A percentile compares a stretch with the other conserved stretches of the same genome.
Conservation (phyloP, 2,329 filamentous ascomycete genomes). For the Colletotrichum gigasporum region DNA sequence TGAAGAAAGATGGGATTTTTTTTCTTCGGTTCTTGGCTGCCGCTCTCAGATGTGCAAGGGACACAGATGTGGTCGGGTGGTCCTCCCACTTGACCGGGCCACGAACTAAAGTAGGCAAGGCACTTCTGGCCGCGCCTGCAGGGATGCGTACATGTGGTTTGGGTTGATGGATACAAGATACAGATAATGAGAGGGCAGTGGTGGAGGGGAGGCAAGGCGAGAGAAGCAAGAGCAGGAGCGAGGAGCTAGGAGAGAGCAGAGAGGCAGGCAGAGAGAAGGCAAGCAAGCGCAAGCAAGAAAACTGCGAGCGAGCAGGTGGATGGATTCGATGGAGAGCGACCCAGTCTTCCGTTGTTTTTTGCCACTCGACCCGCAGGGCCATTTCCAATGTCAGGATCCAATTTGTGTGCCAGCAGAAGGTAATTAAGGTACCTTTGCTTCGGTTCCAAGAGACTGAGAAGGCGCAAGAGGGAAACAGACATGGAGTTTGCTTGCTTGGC, state of each 20-base stretch:
- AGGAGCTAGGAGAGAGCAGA: not conserved
- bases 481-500: conserved; percentile 1
- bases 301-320: not conserved
- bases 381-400: conserved; percentile 5
- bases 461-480: not conserved
- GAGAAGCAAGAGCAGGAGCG: not conserved
- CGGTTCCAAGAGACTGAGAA: not conserved
- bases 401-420: not conserved
- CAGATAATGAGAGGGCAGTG: not conserved
- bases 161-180: not conserved
- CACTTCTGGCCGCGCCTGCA: not conserved
- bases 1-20: conserved; percentile 32
- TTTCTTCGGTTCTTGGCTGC: conserved; percentile 31
- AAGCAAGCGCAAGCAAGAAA: not conserved
- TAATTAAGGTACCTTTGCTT: not conserved
- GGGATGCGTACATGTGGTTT: too few relatives aligned
- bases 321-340: conserved; percentile 1
- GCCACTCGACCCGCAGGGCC: conserved; percentile 25
- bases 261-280: not conserved
- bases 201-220: not conserved
- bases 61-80: conserved; percentile 24
- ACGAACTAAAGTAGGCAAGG: conserved; percentile 3
- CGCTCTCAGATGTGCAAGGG: conserved; percentile 18
- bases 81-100: conserved; percentile 24
- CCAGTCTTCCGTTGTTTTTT: conserved; percentile 17